Evolutionary conservation across 805 yeast species (phyloP).

Genomic region (Zygoascus bituminiphila): DNA sequence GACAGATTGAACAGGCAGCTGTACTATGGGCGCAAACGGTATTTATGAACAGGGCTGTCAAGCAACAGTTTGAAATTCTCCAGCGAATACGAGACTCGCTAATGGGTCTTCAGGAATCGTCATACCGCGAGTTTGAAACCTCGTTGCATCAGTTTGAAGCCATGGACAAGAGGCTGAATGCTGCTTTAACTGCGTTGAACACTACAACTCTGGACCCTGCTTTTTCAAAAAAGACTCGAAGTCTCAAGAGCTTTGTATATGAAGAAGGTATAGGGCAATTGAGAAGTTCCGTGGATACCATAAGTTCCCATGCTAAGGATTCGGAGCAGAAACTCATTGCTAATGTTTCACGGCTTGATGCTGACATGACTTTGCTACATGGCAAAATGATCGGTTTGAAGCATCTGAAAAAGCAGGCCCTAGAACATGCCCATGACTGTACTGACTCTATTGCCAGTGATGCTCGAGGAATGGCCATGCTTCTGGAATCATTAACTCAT

Average conservation of each 20-base stretch:
- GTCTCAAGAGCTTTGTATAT: conserved; percentile 43
- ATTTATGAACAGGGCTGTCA: conserved; percentile 39
- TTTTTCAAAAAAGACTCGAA: conserved; percentile 14
- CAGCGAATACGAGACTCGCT: conserved; percentile 24
- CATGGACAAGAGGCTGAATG: conserved; percentile 27
- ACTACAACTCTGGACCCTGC: conserved; percentile 31
- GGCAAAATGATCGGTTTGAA: conserved; percentile 15
- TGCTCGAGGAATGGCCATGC: conserved; percentile 63
- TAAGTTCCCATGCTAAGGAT: conserved; percentile 18
- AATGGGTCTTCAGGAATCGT: conserved; percentile 12
- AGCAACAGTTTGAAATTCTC: conserved; percentile 40
- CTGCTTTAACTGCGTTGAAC: conserved; percentile 30
- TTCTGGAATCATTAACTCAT: conserved; percentile 62
- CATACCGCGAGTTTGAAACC: conserved; percentile 15
- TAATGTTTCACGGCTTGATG: conserved; percentile 22
- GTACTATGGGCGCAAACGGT: conserved; percentile 35
- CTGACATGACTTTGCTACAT: conserved; percentile 7
- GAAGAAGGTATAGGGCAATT: conserved; percentile 31
- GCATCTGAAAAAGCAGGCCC: conserved; percentile 18
- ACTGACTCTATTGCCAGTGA: conserved; percentile 22
- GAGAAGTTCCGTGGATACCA: conserved; percentile 27
- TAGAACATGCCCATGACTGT: conserved; percentile 20
- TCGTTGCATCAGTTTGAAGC: conserved; percentile 21
- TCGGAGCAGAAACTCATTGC: conserved; percentile 5
- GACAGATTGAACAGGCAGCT: conserved; percentile 35